A percentile compares a stretch with the other conserved stretches of the same genome.
Evolutionary conservation across 2,329 filamentous ascomycete species (phyloP).

Genomic region (Ophiostoma montium): DNA sequence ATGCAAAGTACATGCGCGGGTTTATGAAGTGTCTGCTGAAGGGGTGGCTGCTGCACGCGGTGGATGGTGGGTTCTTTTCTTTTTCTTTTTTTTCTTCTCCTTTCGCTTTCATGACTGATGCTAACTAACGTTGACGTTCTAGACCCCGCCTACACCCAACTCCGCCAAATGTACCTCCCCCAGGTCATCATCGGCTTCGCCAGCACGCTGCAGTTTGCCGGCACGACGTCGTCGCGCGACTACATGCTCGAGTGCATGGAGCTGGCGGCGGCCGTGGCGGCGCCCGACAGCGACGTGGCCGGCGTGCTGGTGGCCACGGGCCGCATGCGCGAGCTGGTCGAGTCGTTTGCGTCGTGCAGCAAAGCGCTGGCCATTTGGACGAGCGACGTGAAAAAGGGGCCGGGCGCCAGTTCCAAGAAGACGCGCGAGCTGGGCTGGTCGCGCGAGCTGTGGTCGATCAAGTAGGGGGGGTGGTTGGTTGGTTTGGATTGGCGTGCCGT

Average conservation of each 20-base stretch:
- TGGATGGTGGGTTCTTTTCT: slow-evolving; percentile 33
- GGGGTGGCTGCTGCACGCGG: slow-evolving; percentile 45
- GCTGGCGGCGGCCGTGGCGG: slow-evolving; percentile 60
- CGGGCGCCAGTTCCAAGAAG: slow-evolving; percentile 39
- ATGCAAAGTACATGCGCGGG: slow-evolving; percentile 39
- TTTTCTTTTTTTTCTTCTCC: background rate
- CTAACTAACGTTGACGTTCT: slow-evolving; percentile 28
- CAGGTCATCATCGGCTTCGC: slow-evolving; percentile 77
- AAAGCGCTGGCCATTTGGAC: slow-evolving; percentile 50
- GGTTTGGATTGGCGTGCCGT: background rate
- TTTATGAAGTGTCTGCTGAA: slow-evolving; percentile 47
- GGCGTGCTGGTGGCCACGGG: slow-evolving; percentile 47
- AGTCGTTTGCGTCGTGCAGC: slow-evolving; percentile 62
- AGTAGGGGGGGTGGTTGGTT: slow-evolving; percentile 17
- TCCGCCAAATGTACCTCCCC: slow-evolving; percentile 70
- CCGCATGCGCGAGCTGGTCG: slow-evolving; percentile 62
- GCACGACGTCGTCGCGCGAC: slow-evolving; percentile 59
- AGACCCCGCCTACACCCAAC: slow-evolving; percentile 44
- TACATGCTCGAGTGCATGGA: slow-evolving; percentile 78
- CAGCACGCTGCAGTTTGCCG: slow-evolving; percentile 65
- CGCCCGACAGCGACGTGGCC: slow-evolving; percentile 52
- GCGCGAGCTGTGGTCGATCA: slow-evolving; percentile 47
- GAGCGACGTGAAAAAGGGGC: slow-evolving; percentile 36
- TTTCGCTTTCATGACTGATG: background rate
- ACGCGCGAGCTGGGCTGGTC: slow-evolving; percentile 49